Conservation (phyloP, 306 rosid genomes). For the Coriaria nepalensis region DNA sequence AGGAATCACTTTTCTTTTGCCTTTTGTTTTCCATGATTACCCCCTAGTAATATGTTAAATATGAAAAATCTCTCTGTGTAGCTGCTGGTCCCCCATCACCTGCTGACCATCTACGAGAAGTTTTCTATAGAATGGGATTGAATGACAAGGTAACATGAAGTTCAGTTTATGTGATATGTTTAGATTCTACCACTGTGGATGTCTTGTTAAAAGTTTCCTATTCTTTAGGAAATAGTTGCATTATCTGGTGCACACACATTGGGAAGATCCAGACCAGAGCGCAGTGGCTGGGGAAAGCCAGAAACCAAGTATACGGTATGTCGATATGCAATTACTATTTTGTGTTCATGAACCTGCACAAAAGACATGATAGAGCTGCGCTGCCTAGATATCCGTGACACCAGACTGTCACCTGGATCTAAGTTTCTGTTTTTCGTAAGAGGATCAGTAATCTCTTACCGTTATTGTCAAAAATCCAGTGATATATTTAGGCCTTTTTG, state of each 20-base stretch:
- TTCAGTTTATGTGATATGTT: constrained; percentile 1
- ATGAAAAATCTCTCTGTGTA: constrained; percentile 22
- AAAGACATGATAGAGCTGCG: too few species aligned
- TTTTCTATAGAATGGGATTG: constrained; percentile 92
- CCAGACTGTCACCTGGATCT: too few species aligned
- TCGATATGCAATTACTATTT: background rate
- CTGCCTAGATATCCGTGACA: too few species aligned
- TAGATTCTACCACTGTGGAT: constrained; percentile 5
- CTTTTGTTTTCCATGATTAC: background rate
- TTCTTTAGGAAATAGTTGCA: constrained; percentile 87
- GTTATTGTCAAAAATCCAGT: too few species aligned
- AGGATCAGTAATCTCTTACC: too few species aligned
- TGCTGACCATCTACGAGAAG: constrained; percentile 78
- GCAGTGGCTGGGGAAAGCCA: constrained; percentile 99
- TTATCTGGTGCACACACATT: constrained; percentile 94
- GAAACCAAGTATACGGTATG: constrained; percentile 87
- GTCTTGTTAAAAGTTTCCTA: constrained; percentile 16
- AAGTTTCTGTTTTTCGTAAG: too few species aligned
- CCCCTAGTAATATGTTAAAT: background rate
- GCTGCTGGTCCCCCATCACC: constrained; percentile 97
- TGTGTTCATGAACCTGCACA: too few species aligned
- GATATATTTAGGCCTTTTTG: too few species aligned
- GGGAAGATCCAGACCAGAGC: constrained; percentile 91
- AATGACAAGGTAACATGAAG: constrained; percentile 56
- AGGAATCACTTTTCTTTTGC: background rate